phyloP scores from a whole-genome alignment of 2,329 filamentous ascomycete genomes.

The Arthroderma sp. region DNA sequence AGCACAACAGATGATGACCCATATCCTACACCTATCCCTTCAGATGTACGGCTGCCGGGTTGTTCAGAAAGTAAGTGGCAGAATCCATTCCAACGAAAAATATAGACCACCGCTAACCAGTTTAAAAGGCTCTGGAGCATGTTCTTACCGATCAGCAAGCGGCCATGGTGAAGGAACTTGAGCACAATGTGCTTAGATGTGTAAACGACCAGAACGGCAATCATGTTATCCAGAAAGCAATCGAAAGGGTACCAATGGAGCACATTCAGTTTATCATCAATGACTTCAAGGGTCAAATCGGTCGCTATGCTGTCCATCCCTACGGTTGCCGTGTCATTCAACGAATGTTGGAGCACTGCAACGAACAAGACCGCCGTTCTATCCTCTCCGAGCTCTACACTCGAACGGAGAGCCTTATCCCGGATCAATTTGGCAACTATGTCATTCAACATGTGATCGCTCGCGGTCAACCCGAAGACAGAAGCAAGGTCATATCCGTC shows the following conservation, averaged over 20 bases:
- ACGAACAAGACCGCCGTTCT: slow-evolving; percentile 53
- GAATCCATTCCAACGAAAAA: slow-evolving; percentile 13
- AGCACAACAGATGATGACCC: slow-evolving; percentile 74
- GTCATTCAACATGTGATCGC: slow-evolving; percentile 86
- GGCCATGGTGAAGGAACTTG: slow-evolving; percentile 68
- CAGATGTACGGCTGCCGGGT: slow-evolving; percentile 93
- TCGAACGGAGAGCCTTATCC: slow-evolving; percentile 58
- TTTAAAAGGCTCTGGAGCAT: slow-evolving; percentile 63
- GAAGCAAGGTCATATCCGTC: slow-evolving; percentile 56
- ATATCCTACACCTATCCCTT: slow-evolving; percentile 63
- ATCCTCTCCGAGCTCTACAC: slow-evolving; percentile 70
- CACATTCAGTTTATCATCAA: slow-evolving; percentile 78
- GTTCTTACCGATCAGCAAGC: slow-evolving; percentile 86
- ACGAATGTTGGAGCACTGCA: slow-evolving; percentile 73
- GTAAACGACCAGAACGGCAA: slow-evolving; percentile 87
- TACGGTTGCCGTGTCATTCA: slow-evolving; percentile 92
- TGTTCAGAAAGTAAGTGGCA: slow-evolving; percentile 65
- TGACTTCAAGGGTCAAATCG: slow-evolving; percentile 62
- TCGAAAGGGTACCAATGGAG: slow-evolving; percentile 63
- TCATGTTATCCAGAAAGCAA: slow-evolving; percentile 89
- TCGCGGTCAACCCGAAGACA: slow-evolving; percentile 60
- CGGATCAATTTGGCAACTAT: slow-evolving; percentile 89
- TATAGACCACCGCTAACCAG: not conserved
- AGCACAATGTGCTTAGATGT: slow-evolving; percentile 60
- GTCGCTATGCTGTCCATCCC: slow-evolving; percentile 59